phyloP scores from a whole-genome alignment of 352 stramenopile genomes.

The Achlya hypogyna region DNA sequence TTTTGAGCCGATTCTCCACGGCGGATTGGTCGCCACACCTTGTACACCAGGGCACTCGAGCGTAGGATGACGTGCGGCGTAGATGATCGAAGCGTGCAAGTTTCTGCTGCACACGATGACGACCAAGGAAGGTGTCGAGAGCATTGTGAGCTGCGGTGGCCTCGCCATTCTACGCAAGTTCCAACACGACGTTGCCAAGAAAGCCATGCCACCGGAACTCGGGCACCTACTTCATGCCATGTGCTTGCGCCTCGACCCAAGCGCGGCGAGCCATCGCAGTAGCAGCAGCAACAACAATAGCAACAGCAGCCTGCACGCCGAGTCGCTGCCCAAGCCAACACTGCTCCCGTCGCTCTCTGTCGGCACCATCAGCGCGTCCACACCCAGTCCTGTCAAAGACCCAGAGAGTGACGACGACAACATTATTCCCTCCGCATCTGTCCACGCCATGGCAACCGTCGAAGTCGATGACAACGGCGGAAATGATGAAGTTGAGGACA shows the following conservation, averaged over 20 bases:
- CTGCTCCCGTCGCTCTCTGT: no score
- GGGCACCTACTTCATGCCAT: neutral
- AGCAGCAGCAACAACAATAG: neutral
- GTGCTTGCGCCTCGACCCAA: neutral
- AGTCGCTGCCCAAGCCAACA: no score
- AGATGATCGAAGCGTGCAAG: constrained; percentile 51
- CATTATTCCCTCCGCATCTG: no score
- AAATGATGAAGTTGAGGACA: constrained; percentile 30
- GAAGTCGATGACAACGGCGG: constrained; percentile 39
- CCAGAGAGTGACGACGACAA: no score
- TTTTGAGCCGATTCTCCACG: constrained; percentile 3
- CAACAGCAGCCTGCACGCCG: no score
- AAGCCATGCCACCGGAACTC: constrained; percentile 19
- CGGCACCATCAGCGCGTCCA: no score
- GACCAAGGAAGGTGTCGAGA: constrained; percentile 34
- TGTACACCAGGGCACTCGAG: neutral
- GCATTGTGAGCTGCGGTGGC: constrained; percentile 43
- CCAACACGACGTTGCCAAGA: constrained; percentile 21
- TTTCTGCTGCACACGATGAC: constrained; percentile 54
- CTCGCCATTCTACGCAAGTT: constrained; percentile 31
- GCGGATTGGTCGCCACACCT: neutral
- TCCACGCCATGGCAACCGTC: constrained; percentile 19
- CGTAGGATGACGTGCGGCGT: neutral
- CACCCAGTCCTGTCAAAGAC: no score
- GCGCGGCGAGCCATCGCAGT: neutral